These are phyloP conservation scores for Incumbomyces delicatus DNA, from an alignment of 2,329 filamentous ascomycete genomes.

Conservation along the genomic window DNA sequence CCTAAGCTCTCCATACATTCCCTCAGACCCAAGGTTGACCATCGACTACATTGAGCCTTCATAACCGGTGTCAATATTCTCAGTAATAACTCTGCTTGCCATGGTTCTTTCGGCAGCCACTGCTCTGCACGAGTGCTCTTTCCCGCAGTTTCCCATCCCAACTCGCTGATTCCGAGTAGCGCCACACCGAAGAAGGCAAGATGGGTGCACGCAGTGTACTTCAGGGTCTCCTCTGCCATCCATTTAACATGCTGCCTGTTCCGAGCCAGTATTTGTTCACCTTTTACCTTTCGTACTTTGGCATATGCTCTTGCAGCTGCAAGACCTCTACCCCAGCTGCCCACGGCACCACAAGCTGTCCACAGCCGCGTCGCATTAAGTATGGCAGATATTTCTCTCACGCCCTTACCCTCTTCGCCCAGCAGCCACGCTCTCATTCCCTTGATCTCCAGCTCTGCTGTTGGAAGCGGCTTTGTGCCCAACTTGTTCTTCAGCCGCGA, in stretches of 20 bases:
- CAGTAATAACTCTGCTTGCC: conserved; percentile 10
- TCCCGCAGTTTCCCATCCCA: conserved; percentile 23
- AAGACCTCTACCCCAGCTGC: conserved; percentile 20
- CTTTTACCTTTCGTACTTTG: conserved; percentile 18
- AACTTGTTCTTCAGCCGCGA: conserved; percentile 58
- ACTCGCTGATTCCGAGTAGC: conserved; percentile 20
- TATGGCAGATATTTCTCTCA: conserved; percentile 53
- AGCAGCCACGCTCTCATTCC: conserved; percentile 50
- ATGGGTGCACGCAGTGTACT: conserved; percentile 20
- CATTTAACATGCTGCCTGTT: conserved; percentile 19
- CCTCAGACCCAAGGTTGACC: conserved; percentile 24
- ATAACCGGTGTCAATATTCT: conserved; percentile 19
- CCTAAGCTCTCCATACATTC: conserved; percentile 32
- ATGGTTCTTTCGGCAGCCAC: conserved; percentile 9
- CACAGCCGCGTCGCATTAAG: conserved; percentile 47
- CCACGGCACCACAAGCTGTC: conserved; percentile 20
- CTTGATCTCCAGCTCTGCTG: conserved; percentile 55
- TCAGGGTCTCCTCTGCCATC: conserved; percentile 20
- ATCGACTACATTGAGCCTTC: conserved; percentile 30
- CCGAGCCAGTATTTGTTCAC: conserved; percentile 30
- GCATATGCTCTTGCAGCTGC: conserved; percentile 21
- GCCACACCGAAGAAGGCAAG: conserved; percentile 21
- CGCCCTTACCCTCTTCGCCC: conserved; percentile 51
- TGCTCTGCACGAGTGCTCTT: conserved; percentile 7
- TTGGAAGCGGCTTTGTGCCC: conserved; percentile 55